Evolutionary conservation across 768 basidiomycete genomes (phyloP).

Genomic region (Tubosaeta sp.): DNA sequence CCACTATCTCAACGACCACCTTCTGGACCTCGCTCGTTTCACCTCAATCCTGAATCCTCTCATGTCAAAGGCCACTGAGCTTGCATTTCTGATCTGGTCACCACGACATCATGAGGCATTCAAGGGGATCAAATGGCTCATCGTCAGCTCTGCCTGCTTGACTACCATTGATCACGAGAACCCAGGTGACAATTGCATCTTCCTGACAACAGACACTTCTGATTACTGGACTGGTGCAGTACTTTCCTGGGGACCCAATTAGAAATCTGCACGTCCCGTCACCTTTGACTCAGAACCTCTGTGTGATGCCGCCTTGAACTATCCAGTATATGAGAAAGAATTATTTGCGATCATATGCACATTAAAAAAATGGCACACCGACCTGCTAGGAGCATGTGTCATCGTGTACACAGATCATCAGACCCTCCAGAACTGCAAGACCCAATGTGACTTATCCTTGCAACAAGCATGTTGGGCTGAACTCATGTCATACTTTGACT

Average conservation of each 20-base stretch:
- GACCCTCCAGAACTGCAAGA: constrained; percentile 11
- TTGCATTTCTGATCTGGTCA: neutral
- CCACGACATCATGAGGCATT: neutral
- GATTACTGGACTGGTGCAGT: neutral
- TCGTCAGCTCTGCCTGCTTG: neutral
- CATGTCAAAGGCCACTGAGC: neutral
- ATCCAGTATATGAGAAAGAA: constrained; percentile 31
- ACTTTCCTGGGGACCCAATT: neutral
- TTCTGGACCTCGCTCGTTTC: neutral
- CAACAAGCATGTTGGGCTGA: constrained; percentile 36
- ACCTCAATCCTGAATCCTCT: neutral
- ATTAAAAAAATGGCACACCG: constrained; percentile 27
- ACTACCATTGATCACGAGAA: neutral
- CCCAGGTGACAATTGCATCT: neutral
- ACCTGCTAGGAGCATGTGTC: neutral
- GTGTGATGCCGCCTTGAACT: constrained; percentile 14
- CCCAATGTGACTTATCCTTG: neutral
- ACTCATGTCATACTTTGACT: constrained; percentile 36
- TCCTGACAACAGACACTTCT: neutral
- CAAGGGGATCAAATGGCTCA: neutral
- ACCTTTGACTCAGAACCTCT: neutral
- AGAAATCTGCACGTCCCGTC: neutral
- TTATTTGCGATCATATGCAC: constrained; percentile 30
- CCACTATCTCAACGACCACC: neutral
- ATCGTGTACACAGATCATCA: constrained; percentile 29